Evolutionary conservation across 768 basidiomycete genomes (phyloP).

Genomic region (Mycena alexandri): DNA sequence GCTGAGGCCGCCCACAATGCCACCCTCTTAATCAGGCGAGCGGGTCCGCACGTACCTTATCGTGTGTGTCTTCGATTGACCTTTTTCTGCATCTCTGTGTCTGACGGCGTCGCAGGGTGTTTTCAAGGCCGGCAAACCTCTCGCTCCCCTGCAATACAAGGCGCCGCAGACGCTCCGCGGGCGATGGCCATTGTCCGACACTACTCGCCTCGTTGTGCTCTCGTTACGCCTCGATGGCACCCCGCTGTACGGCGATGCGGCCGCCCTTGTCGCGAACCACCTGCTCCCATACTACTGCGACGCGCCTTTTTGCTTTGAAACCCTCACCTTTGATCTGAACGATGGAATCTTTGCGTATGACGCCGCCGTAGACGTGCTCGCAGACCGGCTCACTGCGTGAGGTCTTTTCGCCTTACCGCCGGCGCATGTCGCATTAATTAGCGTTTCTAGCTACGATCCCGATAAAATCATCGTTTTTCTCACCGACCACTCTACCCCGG

Average conservation of each 20-base stretch:
- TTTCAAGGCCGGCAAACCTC: not conserved
- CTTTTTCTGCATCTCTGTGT: not conserved
- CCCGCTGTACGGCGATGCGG: not conserved
- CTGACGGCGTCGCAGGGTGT: not conserved
- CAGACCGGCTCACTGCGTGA: no score
- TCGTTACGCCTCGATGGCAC: not conserved
- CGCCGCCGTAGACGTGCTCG: no score
- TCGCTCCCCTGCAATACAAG: not conserved
- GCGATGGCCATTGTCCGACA: not conserved
- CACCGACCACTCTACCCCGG: no score
- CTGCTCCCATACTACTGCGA: conserved; percentile 2
- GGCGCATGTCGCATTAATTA: no score
- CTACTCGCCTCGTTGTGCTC: not conserved
- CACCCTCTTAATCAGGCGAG: not conserved
- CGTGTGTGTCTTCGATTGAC: not conserved
- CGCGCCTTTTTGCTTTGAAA: no score
- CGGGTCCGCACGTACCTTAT: not conserved
- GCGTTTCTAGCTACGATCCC: no score
- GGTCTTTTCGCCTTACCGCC: no score
- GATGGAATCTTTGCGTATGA: no score
- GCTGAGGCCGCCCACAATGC: no score
- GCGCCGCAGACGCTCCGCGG: not conserved
- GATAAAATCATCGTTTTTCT: no score
- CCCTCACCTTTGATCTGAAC: no score
- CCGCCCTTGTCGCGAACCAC: not conserved